Percentiles rank a stretch among this genome's conserved stretches.
These are phyloP conservation scores for Aspergillus mulundensis DNA, from an alignment of 495 filamentous ascomycete species.

Conservation along the genomic window DNA sequence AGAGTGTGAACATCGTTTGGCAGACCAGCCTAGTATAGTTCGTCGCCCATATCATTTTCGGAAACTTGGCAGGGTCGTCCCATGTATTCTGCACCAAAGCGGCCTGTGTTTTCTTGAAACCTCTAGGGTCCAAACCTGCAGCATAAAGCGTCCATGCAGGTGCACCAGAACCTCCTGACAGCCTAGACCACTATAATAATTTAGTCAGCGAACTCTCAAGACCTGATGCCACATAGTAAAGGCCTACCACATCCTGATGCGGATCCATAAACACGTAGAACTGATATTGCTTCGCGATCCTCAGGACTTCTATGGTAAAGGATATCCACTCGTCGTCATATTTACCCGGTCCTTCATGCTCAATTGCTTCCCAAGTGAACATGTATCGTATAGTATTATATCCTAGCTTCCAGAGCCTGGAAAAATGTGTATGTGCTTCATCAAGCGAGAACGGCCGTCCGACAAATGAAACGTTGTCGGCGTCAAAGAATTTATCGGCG, in stretches of 20 bases:
- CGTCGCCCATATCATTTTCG: slow-evolving; percentile 99
- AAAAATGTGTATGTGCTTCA: slow-evolving; percentile 83
- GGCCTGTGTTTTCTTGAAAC: slow-evolving; percentile 82
- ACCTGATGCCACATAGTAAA: background rate
- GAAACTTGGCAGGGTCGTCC: slow-evolving; percentile 79
- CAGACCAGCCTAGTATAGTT: slow-evolving; percentile 88
- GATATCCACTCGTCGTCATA: slow-evolving; percentile 95
- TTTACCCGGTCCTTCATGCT: slow-evolving; percentile 84
- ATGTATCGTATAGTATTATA: slow-evolving; percentile 96
- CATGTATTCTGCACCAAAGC: slow-evolving; percentile 94
- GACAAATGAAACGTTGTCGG: slow-evolving; percentile 86
- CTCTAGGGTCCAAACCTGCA: slow-evolving; percentile 78
- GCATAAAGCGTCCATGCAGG: slow-evolving; percentile 98
- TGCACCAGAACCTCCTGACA: slow-evolving; percentile 90
- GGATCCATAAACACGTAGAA: slow-evolving; percentile 98
- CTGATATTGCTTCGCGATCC: slow-evolving; percentile 80
- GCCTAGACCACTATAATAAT: slow-evolving; percentile 73
- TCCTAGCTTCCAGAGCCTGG: slow-evolving; percentile 78
- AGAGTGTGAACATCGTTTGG: slow-evolving; percentile 89
- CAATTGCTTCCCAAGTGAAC: slow-evolving; percentile 99
- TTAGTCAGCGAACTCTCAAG: slow-evolving; percentile 10
- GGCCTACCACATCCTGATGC: slow-evolving; percentile 86
- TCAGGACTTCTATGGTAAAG: slow-evolving; percentile 80
- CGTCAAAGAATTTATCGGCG: slow-evolving; percentile 80
- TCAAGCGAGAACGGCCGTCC: slow-evolving; percentile 76